phyloP scores from a whole-genome alignment of 495 filamentous ascomycete genomes.

The Margaritispora aquatica region DNA sequence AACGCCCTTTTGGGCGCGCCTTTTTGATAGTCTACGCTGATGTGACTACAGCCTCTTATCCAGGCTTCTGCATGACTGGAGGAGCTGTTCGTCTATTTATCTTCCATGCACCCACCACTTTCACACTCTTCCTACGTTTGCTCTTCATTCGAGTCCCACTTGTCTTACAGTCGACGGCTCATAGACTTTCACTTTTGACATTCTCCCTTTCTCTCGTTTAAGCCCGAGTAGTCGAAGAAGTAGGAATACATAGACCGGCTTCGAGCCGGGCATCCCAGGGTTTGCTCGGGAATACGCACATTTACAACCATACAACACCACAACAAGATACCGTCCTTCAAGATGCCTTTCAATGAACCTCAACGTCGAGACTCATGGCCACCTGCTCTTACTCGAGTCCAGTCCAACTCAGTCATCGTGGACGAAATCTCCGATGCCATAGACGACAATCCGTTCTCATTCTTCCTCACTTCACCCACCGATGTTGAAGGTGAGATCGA shows the following conservation, averaged over 20 bases:
- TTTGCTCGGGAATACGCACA: neutral
- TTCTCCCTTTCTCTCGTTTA: neutral
- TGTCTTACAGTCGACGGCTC: conserved; percentile 1
- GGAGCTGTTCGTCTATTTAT: conserved; percentile 10
- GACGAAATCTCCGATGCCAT: conserved; percentile 8
- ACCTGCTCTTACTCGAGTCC: conserved; percentile 19
- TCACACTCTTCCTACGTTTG: neutral
- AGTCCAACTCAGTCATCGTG: conserved; percentile 4
- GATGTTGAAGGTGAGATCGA: conserved; percentile 8
- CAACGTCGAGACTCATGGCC: conserved; percentile 24
- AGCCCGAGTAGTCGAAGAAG: neutral
- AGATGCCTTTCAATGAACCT: conserved; percentile 25
- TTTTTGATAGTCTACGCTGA: neutral
- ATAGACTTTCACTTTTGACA: conserved; percentile 1
- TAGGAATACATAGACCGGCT: conserved; percentile 20
- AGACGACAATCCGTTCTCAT: conserved; percentile 24
- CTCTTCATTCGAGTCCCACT: neutral
- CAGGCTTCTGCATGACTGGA: conserved; percentile 22
- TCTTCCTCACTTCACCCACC: conserved; percentile 23
- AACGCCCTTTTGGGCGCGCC: neutral
- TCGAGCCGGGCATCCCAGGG: conserved; percentile 17
- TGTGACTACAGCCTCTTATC: conserved; percentile 10
- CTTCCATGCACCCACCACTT: neutral
- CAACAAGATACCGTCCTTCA: neutral
- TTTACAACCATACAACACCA: neutral